Base-by-base conservation (phyloP, 2,329 filamentous ascomycete species). In the Rhexocercosporidium sp. region DNA sequence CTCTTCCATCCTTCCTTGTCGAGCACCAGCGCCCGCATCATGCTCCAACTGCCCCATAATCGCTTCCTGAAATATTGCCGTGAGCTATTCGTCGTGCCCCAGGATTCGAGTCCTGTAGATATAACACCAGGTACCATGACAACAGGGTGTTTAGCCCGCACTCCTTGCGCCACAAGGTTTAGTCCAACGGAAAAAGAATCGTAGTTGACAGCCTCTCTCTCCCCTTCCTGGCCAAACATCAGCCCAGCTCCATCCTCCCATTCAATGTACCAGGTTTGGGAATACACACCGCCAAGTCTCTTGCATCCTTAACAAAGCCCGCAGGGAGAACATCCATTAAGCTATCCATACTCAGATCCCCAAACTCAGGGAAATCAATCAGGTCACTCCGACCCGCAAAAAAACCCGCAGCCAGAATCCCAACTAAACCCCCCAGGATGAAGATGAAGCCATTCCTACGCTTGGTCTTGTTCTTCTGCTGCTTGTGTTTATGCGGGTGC, bases 121-220 rank as follows among this genome's bases (percentile, higher is more conserved):
- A 99, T 99, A 67, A 99, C 96, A 4, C 96, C 96, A 0, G 96
- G 96, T 11, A 99, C 90, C 95, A 99, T 98, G 70, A 99, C 92
- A 69, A 99, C 90, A 0, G 96, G 93, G 74, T 97, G 94, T 67
- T 92, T 86, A 18, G 92, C 95, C 57, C 86, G 79, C 20, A 98
- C 85, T 1, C 96, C 96, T 78, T 97, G 92, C 4, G 89, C 82
- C 46, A 89, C 89, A 22, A 94, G 90, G 75, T 96, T 92, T 34
- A 96, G 81, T 5, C 96, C 96, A 56, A 98, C 92, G 0, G 94
- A 88, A 77, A 99, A 99, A 6, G 94, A 92, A 81, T 99, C 96
- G 80, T 97, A 97, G 75, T 91, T 92, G 71, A 97, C 90, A 51
- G 93, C 88, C 73, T 96, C 93, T 72, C 93, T 90, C 80, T 98